Evolutionary conservation across 345 rosid genomes (phyloP), one percentile per base, ranked within the genome.

Genomic region (Linum usitatissimum): DNA sequence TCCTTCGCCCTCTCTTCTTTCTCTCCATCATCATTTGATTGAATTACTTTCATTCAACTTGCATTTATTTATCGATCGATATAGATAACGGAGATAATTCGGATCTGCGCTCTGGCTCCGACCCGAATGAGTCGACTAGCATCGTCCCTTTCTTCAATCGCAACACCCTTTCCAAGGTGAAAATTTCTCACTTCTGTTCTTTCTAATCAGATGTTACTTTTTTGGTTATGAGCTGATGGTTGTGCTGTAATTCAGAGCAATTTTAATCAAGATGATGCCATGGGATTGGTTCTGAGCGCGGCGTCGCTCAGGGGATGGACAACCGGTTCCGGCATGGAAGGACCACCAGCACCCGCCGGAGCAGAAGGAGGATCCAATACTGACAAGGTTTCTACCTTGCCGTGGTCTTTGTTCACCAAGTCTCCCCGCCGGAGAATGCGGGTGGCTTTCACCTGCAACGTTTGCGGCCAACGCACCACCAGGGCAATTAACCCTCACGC

Each of bases 241-340:
- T 42, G 55, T 38, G 49, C 66, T 61, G 39, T 28, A 34, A 49
- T 36, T 36, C 55, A 34, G 49, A 8, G 53, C 20, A 55, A 55
- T 55, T 28, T 55, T 9, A 18, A 31, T 28, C 60, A 88, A 90
- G 96, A 91, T 63, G 94, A 71, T 0, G 95, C 96, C 0, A 88
- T 91, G 96, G 96, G 96, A 55, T 71, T 91, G 75, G 96, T 88
- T 54, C 68, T 91, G 69, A 86, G 83, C 73, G 84, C 88, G 13
- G 88, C 95, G 0, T 86, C 95, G 21, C 83, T 86, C 20, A 75
- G 94, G 66, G 95, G 98, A 3, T 91, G 96, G 98, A 91, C 92
- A 0, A 91, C 98, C 0, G 90, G 90, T 39, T 91, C 96, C 4
- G 96, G 98, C 19, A 85, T 91, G 98, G 92, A 88, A 75, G 98